These are phyloP conservation scores for Malbranchea zuffiana DNA, from an alignment of 2,329 filamentous ascomycete species.

Conservation along the genomic window DNA sequence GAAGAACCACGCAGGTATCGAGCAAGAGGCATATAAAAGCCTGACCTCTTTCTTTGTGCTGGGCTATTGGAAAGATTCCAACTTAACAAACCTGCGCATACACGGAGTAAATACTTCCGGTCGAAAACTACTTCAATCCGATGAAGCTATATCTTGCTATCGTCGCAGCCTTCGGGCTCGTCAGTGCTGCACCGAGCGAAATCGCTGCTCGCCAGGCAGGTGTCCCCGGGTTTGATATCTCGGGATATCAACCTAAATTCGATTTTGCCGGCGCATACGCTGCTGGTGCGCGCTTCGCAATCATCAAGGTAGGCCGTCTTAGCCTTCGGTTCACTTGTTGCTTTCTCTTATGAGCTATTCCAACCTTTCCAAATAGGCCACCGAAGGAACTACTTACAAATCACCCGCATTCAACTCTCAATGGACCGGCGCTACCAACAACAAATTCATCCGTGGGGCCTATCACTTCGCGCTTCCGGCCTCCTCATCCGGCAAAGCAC, in stretches of 20 bases:
- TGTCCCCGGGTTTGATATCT: conserved; percentile 40
- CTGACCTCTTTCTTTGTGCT: too few relatives aligned
- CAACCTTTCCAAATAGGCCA: conserved; percentile 31
- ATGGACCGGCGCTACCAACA: conserved; percentile 41
- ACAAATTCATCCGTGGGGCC: conserved; percentile 44
- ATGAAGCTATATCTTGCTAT: conserved; percentile 2
- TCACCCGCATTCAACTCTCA: conserved; percentile 40
- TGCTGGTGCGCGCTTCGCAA: conserved; percentile 35
- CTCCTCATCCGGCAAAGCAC: conserved; percentile 34
- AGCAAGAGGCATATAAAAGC: too few relatives aligned
- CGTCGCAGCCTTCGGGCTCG: conserved; percentile 3
- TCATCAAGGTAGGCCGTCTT: conserved; percentile 35
- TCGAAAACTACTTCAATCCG: too few relatives aligned
- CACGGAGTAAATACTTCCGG: too few relatives aligned
- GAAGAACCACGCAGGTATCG: too few relatives aligned
- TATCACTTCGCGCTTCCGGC: conserved; percentile 47
- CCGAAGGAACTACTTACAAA: conserved; percentile 41
- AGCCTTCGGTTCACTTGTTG: background rate
- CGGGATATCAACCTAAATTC: conserved; percentile 31
- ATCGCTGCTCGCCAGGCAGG: too few relatives aligned
- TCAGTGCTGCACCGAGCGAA: conserved; percentile 24
- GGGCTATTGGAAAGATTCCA: too few relatives aligned
- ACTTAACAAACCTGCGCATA: too few relatives aligned
- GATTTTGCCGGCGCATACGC: conserved; percentile 31
- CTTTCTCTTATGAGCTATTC: background rate